phyloP scores from a whole-genome alignment of 345 rosid genomes.

The Linum trigynum region DNA sequence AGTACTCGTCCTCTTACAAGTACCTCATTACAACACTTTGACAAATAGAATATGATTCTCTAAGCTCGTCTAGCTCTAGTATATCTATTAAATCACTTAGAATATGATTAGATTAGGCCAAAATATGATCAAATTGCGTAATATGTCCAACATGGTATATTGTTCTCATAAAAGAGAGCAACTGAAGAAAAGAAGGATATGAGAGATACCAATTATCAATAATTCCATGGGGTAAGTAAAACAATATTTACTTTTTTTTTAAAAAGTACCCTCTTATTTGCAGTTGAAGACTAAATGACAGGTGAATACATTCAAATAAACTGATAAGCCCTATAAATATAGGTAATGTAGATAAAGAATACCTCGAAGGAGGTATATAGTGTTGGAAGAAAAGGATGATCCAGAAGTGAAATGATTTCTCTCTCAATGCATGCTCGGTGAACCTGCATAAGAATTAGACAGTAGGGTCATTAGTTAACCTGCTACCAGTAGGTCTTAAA shows the following conservation, averaged over 20 bases:
- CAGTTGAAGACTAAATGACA: neutral
- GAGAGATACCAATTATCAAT: neutral
- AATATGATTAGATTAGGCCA: too few relatives aligned
- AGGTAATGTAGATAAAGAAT: conserved; percentile 2
- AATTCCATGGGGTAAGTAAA: neutral
- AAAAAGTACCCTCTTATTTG: neutral
- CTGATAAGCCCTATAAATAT: neutral
- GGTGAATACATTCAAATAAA: neutral
- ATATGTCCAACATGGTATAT: neutral
- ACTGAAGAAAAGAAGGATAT: neutral
- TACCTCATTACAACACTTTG: too few relatives aligned
- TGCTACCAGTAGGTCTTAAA: too few relatives aligned
- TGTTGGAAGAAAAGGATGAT: conserved; percentile 94
- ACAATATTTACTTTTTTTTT: too few relatives aligned
- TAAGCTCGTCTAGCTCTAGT: too few relatives aligned
- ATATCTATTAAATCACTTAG: too few relatives aligned
- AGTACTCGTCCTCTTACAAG: too few relatives aligned
- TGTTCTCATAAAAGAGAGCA: neutral
- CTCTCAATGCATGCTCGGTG: conserved; percentile 93
- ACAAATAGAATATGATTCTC: too few relatives aligned
- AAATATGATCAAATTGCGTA: too few relatives aligned
- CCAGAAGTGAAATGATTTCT: conserved; percentile 79
- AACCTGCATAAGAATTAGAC: conserved; percentile 35
- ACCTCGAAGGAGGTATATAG: conserved; percentile 93
- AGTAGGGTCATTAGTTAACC: neutral